phyloP scores from a whole-genome alignment of 352 stramenopile species.

The Phytophthora cryptogea region DNA sequence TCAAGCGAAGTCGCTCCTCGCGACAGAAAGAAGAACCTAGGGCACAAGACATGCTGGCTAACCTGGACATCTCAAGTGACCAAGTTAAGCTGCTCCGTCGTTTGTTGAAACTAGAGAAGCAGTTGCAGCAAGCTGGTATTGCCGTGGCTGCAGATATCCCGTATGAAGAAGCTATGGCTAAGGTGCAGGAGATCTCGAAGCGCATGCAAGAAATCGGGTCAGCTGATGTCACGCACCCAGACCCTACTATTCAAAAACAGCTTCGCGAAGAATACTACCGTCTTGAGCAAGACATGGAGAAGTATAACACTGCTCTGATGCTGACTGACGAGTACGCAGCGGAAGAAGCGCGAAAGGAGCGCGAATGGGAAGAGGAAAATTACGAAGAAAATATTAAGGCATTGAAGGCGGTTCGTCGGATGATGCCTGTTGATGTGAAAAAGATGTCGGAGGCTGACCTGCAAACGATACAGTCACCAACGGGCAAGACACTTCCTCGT shows the following conservation, averaged over 20 bases:
- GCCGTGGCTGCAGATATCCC: conserved; percentile 92
- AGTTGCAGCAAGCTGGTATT: conserved; percentile 84
- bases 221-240: conserved; percentile 87
- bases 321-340: conserved; percentile 93
- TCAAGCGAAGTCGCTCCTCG: conserved; percentile 63
- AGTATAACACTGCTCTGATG: conserved; percentile 92
- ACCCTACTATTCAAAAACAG: conserved; percentile 78
- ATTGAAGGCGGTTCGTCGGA: conserved; percentile 87
- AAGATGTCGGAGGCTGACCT: conserved; percentile 90
- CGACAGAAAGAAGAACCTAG: conserved; percentile 57
- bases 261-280: conserved; percentile 93
- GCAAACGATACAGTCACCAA: conserved; percentile 64
- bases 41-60: conserved; percentile 66
- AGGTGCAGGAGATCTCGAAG: conserved; percentile 90
- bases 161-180: conserved; percentile 91
- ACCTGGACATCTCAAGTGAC: conserved; percentile 73
- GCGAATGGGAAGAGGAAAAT: conserved; percentile 93
- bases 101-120: conserved; percentile 84
- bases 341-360: conserved; percentile 90
- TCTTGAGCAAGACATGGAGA: conserved; percentile 94
- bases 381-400: conserved; percentile 85
- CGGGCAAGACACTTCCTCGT: conserved; percentile 75
- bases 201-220: conserved; percentile 93
- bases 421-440: conserved; percentile 93
- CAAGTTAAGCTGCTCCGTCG: conserved; percentile 81